Base-by-base conservation (phyloP, 768 basidiomycete species). In the Chiua virens region DNA sequence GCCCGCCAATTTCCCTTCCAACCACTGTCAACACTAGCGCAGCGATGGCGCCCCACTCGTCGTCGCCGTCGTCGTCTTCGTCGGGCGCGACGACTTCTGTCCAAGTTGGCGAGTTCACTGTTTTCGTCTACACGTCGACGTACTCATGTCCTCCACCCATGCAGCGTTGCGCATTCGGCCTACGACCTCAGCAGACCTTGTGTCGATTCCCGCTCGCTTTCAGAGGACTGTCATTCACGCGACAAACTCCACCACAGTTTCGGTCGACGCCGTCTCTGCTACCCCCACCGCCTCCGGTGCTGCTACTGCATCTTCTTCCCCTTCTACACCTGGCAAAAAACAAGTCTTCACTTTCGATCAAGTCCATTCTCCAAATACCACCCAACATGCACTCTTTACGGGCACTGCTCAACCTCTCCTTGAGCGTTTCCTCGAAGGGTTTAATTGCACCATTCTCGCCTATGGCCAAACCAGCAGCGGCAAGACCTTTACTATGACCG, bases 261-360 rank as follows among this genome's bases (percentile, higher is more conserved):
- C 85, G n/a, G 85, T 97, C 58, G 96, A 98, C 69, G 74, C 83
- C 48, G 75, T 81, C 43, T 75, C 83, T 45, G 72, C 76, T 54
- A 67, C 78, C 41, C 75, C 80, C 35, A 62, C 79, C 42, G 68
- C 76, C 21, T 66, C 83, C 35, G 79, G 82, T 39, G 75, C 81
- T 50, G 70, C 79, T 40, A 71, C 78, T 38, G 65, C 76, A n/a
- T 67, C 72, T 15, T 72, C 79, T 22, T 67, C 82, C 18, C 74
- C 72, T 38, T 71, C 74, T 55, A 70, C 79, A 27, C 76, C 75
- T 40, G 74, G 76, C 50, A 93, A 92, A 78, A 91, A 89, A 69
- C 88, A 94, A 63, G 68, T 75, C 49, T 99, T 97, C 69, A 83
- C 83, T 45, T 99, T 96, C 68, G 97, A 99, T 77, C 89, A 94